phyloP scores from a whole-genome alignment of 805 yeast species.

The Candida coleopterorum region DNA sequence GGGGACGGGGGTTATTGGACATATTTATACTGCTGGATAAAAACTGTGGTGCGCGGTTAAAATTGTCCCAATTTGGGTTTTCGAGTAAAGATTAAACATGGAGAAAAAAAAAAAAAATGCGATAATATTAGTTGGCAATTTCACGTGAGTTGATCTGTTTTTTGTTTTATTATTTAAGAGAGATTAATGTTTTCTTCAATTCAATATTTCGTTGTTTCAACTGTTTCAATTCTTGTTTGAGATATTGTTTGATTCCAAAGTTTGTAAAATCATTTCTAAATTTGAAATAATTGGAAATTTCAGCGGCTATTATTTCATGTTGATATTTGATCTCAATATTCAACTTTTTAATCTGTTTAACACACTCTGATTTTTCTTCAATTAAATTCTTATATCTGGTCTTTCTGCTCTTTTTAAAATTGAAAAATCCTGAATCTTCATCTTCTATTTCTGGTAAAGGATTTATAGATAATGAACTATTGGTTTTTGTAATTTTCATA shows the following conservation, averaged over 20 bases:
- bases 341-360: slow-evolving; percentile 37
- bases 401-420: slow-evolving; percentile 47
- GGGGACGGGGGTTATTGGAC: background rate
- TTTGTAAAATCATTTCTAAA: slow-evolving; percentile 42
- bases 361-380: slow-evolving; percentile 34
- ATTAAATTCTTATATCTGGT: slow-evolving; percentile 43
- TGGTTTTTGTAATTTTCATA: slow-evolving; percentile 11
- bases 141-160: background rate
- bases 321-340: slow-evolving; percentile 43
- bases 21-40: too few species aligned
- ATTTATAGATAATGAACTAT: slow-evolving; percentile 14
- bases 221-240: slow-evolving; percentile 8
- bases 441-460: slow-evolving; percentile 10
- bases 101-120: too few species aligned
- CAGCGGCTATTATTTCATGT: slow-evolving; percentile 64
- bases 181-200: too few species aligned
- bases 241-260: slow-evolving; percentile 31
- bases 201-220: slow-evolving; percentile 9
- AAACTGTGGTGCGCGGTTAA: too few species aligned
- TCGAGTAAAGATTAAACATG: too few species aligned
- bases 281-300: slow-evolving; percentile 53
- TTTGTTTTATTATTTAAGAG: too few species aligned
- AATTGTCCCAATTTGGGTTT: too few species aligned
- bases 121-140: too few species aligned
- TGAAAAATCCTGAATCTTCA: slow-evolving; percentile 24